Base-by-base conservation (phyloP, 75 land plant species). In the Pseudotsuga menziesii region DNA sequence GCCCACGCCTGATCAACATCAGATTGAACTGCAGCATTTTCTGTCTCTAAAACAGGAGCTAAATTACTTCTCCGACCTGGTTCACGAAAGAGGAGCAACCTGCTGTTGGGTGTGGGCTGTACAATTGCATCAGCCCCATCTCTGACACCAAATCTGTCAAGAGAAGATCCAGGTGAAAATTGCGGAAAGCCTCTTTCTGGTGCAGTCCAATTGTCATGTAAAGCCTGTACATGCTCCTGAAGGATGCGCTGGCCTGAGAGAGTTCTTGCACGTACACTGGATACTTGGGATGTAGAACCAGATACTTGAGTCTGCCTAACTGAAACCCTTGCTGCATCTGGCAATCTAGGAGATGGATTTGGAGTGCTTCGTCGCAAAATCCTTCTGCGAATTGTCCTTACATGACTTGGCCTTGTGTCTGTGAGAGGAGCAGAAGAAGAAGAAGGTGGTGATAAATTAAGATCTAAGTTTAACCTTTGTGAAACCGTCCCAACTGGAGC, bases 181-280 rank as follows among this genome's bases (percentile, higher is more conserved):
- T 77, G 80, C 41, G 75, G 16, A 41, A 58, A 80, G 58, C 84
- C 86, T 36, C 76, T 84, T 56, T 77, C 74, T 16, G 56, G 67
- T 36, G 62, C 76, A 41, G 58, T 74, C 86, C 84, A 85, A 62
- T 82, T 78, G 62, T 67, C 74, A 57, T 80, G 84, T 22, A 93
- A 36, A 67, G 83, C 56, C 13, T 92, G 86, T 58, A 96, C 84
- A 39, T 87, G 83, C 35, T 85, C 86, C 20, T 86, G 91, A 48
- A 96, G 76, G 70, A 83, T 79, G 6, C 92, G 92, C 69, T 93
- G 89, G 4, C 83, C 83, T 39, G 86, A 84, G 8, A 93, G 56
- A 59, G 96, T 95, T 63, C 86, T 83, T 41, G 89, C 91, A 22
- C 84, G 84, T 25, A 78, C 81, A 75, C 80, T 83, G 67, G 85